Percentiles rank a stretch among this genome's conserved stretches.
These are phyloP conservation scores for Apiospora rasikravindrae DNA, from an alignment of 2,329 filamentous ascomycete genomes.

Conservation along the genomic window DNA sequence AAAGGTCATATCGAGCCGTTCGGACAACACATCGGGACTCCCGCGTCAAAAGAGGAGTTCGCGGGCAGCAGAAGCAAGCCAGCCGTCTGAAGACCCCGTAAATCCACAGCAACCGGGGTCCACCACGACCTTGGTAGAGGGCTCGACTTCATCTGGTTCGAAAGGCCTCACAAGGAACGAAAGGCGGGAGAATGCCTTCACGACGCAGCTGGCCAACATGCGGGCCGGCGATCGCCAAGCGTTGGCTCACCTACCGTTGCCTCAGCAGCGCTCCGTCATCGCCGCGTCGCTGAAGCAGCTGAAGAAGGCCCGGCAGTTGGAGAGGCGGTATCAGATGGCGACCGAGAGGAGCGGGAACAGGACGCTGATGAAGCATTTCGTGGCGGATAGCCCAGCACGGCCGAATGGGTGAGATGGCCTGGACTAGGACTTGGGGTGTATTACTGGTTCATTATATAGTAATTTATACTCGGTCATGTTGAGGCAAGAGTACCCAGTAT, in stretches of 20 bases:
- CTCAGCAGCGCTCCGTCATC: constrained; percentile 37
- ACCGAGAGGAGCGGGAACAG: constrained; percentile 32
- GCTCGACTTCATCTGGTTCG: neutral
- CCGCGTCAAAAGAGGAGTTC: neutral
- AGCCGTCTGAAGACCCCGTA: neutral
- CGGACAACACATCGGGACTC: neutral
- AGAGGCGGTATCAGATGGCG: constrained; percentile 28
- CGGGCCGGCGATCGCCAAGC: constrained; percentile 34
- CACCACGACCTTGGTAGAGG: neutral
- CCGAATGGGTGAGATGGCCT: neutral
- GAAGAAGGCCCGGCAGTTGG: constrained; percentile 31
- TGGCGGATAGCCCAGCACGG: constrained; percentile 23
- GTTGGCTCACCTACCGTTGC: constrained; percentile 36
- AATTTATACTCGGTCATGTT: too few species aligned
- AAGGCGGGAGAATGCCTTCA: constrained; percentile 24
- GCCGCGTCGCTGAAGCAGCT: constrained; percentile 36
- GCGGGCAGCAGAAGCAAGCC: neutral
- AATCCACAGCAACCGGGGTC: neutral
- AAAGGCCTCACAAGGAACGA: constrained; percentile 24
- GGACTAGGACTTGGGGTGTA: too few species aligned
- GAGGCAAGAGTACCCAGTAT: too few species aligned
- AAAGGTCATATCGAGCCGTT: constrained; percentile 40
- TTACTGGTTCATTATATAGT: too few species aligned
- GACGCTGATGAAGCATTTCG: constrained; percentile 31
- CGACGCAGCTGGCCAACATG: constrained; percentile 34